phyloP scores from a whole-genome alignment of 129 eudicot species.

The Flaveria brownii region DNA sequence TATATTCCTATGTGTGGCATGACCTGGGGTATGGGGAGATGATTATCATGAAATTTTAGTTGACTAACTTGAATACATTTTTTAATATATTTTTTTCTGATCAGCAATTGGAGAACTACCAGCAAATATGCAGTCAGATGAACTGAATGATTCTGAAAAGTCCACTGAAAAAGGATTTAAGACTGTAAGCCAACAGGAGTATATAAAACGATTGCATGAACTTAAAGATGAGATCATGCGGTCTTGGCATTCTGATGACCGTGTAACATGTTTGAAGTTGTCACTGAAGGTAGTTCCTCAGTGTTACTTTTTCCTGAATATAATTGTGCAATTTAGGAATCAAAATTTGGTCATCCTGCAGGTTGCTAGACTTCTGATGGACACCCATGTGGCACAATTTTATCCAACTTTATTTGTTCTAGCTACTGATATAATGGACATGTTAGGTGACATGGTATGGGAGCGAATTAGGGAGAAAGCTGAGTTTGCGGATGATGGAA shows the following conservation, averaged over 20 bases:
- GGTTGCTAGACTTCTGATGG: conserved; percentile 85
- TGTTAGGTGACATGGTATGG: conserved; percentile 90
- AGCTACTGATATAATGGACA: conserved; percentile 79
- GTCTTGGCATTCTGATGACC: conserved; percentile 65
- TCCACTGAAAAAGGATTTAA: conserved; percentile 50
- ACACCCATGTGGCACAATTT: conserved; percentile 70
- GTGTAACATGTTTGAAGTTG: conserved; percentile 64
- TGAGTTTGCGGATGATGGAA: conserved; percentile 64
- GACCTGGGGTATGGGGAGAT: conserved; percentile 11
- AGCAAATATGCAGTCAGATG: conserved; percentile 51
- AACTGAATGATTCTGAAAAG: conserved; percentile 58
- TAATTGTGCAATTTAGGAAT: conserved; percentile 21
- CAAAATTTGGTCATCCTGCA: conserved; percentile 35
- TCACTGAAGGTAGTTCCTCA: conserved; percentile 54
- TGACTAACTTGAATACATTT: conserved; percentile 9
- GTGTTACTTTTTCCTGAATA: conserved; percentile 5
- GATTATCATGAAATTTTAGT: neutral
- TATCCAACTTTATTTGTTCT: conserved; percentile 80
- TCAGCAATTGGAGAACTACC: conserved; percentile 51
- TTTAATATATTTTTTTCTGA: neutral
- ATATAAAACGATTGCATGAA: conserved; percentile 50
- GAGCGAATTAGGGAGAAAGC: conserved; percentile 67
- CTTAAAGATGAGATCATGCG: conserved; percentile 62
- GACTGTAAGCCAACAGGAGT: conserved; percentile 65
- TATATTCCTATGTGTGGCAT: neutral